phyloP scores from a whole-genome alignment of 257 asterid species.

The Nicotiana paniculata region DNA sequence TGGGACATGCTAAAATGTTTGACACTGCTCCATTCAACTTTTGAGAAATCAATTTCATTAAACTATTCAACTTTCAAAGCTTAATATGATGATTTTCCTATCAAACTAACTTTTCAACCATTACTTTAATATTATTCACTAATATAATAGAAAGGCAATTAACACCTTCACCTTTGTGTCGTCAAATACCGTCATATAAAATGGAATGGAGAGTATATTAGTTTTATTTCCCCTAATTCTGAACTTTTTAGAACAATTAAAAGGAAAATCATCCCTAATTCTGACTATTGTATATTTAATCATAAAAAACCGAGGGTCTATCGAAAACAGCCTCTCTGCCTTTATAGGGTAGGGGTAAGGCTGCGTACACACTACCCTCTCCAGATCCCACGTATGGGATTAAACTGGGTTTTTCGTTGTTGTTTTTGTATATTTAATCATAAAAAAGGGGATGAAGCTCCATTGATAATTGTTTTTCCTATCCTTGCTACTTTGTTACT shows the following conservation, averaged over 20 bases:
- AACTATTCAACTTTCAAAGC: not conserved
- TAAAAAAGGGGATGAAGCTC: not conserved
- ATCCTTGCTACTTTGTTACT: not conserved
- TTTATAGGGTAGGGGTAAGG: too few relatives aligned
- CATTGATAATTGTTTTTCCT: not conserved
- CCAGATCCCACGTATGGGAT: too few relatives aligned
- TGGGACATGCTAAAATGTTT: not conserved
- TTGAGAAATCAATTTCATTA: not conserved
- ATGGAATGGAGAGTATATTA: not conserved
- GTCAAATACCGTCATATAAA: not conserved
- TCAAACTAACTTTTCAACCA: not conserved
- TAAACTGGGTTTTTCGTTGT: too few relatives aligned
- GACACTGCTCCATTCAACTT: not conserved
- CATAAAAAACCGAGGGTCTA: too few relatives aligned
- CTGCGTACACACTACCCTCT: too few relatives aligned
- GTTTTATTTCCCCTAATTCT: not conserved
- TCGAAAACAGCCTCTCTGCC: too few relatives aligned
- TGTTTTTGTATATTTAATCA: not conserved
- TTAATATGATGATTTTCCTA: not conserved
- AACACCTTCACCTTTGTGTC: not conserved
- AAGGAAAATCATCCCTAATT: not conserved
- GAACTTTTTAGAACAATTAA: not conserved
- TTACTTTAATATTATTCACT: not conserved
- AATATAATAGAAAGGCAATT: not conserved
- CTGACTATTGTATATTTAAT: not conserved